phyloP scores from a whole-genome alignment of 2,329 filamentous ascomycete species.

The Colletotrichum kahawae region DNA sequence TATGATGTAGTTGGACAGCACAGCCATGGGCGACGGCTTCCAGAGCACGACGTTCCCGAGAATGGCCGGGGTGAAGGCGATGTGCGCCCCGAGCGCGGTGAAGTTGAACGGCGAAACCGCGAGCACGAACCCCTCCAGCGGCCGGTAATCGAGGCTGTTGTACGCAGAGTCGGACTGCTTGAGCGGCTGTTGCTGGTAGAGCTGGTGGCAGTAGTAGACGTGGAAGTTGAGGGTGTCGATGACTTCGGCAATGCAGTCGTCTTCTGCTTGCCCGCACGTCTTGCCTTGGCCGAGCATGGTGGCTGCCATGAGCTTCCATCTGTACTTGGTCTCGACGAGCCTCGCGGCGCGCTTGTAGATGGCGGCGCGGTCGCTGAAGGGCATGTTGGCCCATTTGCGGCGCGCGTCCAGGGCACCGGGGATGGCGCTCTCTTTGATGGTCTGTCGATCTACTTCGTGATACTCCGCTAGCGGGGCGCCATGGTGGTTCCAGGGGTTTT shows the following conservation, averaged over 20 bases:
- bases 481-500: background rate
- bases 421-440: background rate
- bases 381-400: background rate
- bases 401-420: background rate
- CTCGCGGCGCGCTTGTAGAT: background rate
- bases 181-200: background rate
- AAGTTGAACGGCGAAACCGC: background rate
- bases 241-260: background rate
- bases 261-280: background rate
- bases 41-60: background rate
- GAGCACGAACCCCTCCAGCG: background rate
- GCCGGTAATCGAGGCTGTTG: background rate
- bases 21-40: background rate
- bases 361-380: background rate
- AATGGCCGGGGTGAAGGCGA: background rate
- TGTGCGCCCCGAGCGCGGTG: background rate
- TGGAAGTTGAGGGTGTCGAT: background rate
- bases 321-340: background rate
- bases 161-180: background rate
- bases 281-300: background rate
- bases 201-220: background rate
- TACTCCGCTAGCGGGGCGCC: background rate
- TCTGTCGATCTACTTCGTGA: background rate
- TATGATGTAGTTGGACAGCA: background rate
- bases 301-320: background rate